Base-by-base conservation (phyloP, 73 alveolate species). In the Uronychia setigera region DNA sequence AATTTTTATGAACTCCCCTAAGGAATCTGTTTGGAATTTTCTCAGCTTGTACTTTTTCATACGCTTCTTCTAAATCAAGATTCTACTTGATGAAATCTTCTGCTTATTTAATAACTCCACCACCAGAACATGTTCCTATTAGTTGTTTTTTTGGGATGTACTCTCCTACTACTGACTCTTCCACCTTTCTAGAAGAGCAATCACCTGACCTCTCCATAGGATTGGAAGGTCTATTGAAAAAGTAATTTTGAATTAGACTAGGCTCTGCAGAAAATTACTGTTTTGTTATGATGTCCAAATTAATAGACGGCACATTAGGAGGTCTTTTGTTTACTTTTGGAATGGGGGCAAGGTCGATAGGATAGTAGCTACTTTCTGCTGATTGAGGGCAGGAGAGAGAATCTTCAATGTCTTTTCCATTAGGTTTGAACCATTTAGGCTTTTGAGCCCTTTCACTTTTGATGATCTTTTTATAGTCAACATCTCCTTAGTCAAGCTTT, bases 21-120 rank as follows among this genome's bases (percentile, higher is more conserved):
- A 46, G 67, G 67, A 46, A 46, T 46, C 67, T 46, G n/a, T 46
- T 46, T 46, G 67, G n/a, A n/a, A n/a, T n/a, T n/a, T n/a, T n/a
- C 67, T 46, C 19, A 19, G 5, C n/a, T 5, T 46, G 67, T 5
- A 46, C 19, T 5, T 11, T 19, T 46, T 46, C n/a, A 5, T 19
- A 5, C 67, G 5, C 67, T 46, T 46, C 67, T 46, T 46, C 67
- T 11, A 19, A 46, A 19, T 46, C 67, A 46, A 19, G 67, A 46
- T 11, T 19, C 67, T 46, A 5, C n/a, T 19, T 46, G 67, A 19
- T 5, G 67, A 5, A 19, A 46, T 11, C 67, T 46, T 19, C 5
- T 46, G 67, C 19, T 11, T 19, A 5, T 46, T 5, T 46, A 19
- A 19, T 19, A 46, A 11, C 67, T 46, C 67, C 67, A 11, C 19